These are phyloP conservation scores for Paratrimastix pyriformis DNA, from an alignment of 78 protist genomes.

Conservation along the genomic window DNA sequence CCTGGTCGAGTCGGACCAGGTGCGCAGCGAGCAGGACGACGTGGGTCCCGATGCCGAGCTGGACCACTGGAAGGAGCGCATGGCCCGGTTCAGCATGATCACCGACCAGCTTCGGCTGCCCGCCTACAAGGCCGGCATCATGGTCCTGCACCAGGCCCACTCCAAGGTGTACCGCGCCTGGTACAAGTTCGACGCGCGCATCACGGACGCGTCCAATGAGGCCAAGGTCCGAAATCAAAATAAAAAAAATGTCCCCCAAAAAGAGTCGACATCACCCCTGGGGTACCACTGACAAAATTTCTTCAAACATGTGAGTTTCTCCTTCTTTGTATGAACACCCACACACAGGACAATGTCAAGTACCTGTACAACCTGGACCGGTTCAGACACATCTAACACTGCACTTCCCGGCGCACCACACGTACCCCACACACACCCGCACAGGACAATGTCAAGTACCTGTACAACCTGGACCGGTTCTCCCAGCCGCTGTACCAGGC, in stretches of 20 bases:
- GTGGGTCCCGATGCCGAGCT: conserved; percentile 58
- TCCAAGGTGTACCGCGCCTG: conserved; percentile 20
- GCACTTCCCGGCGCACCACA: too few relatives aligned
- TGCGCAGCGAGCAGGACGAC: conserved; percentile 30
- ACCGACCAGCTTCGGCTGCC: conserved; percentile 35
- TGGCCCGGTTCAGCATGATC: conserved; percentile 50
- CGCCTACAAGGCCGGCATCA: background rate
- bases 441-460: conserved; percentile 69
- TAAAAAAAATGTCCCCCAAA: too few relatives aligned
- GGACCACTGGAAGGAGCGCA: conserved; percentile 47
- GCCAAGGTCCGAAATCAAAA: too few relatives aligned
- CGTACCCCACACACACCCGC: too few relatives aligned
- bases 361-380: conserved; percentile 57
- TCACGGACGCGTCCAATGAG: conserved; percentile 55
- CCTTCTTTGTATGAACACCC: background rate
- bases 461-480: conserved; percentile 52
- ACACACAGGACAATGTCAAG: conserved; percentile 62
- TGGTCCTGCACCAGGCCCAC: conserved; percentile 36
- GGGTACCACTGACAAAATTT: too few relatives aligned
- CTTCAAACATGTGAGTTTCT: background rate
- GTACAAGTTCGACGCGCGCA: conserved; percentile 18
- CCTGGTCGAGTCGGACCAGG: conserved; percentile 29
- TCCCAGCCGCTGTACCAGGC: conserved; percentile 50
- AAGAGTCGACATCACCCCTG: too few relatives aligned
- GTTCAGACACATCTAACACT: background rate